Base-by-base conservation (phyloP, 768 basidiomycete genomes). In the Mycena latifolia region DNA sequence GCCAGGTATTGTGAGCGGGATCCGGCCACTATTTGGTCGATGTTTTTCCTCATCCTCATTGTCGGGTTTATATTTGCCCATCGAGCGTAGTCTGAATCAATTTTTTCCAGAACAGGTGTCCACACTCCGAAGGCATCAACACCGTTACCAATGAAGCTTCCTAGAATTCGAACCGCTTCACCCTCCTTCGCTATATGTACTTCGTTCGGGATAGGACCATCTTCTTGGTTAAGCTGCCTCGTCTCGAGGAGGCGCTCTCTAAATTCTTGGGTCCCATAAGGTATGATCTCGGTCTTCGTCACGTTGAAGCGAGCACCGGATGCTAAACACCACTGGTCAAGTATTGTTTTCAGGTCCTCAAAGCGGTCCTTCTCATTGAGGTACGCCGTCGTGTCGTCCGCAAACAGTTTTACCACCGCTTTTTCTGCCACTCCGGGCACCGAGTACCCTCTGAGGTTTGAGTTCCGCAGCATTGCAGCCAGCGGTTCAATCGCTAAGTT, bases 271-370 rank as follows among this genome's bases (percentile, higher is more conserved):
- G 17, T 48, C 0, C 82, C 80, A 0, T 82, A 70, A 0, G 80
- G 81, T 0, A 84, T 70, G 1, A 81, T 67, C 29, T 78, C 75
- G 0, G 82, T 84, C 69, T 86, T 86, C 0, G 62, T 53, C 0
- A 69, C 55, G 53, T 84, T 85, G 65, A 84, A 85, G 22, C 43
- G 43, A 20, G 43, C 43, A 6, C 43, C 43, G 7, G 43, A 45
- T 7, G 43, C 43, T 9, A 45, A 20, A 20, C 43, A 45, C 43
- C 43, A 45, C 7, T 22, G 9, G 20, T 45, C 43, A 11, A 45
- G 20, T 18, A 45, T 45, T 8, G 9, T 22, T 45, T 45, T 45
- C 43, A 50, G 48, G 24, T 50, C 27, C 3, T 28, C 48, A 18
- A 50, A 55, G 25, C 37, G 61, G 11, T 69, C 65, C 1, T 11